Conservation (phyloP, 352 stramenopile species). For the Pythium sp. region DNA sequence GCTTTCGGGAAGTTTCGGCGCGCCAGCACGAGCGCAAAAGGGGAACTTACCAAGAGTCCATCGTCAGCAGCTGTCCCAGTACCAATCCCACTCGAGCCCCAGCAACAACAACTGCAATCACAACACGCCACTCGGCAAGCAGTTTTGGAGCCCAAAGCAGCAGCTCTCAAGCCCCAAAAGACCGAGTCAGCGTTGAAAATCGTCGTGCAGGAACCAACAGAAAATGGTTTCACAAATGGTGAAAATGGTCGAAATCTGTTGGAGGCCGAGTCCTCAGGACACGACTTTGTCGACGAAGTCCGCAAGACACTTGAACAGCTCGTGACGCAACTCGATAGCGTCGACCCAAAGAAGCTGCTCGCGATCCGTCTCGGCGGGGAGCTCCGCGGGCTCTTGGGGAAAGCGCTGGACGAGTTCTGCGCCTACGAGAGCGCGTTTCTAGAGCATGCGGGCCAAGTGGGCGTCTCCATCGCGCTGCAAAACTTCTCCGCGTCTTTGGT, state of each 20-base stretch:
- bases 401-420: constrained; percentile 73
- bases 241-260: neutral
- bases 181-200: neutral
- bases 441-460: constrained; percentile 46
- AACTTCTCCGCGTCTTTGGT: constrained; percentile 68
- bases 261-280: neutral
- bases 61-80: neutral
- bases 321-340: constrained; percentile 49
- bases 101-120: neutral
- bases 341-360: constrained; percentile 61
- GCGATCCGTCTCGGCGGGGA: constrained; percentile 66
- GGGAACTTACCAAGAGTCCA: neutral
- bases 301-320: constrained; percentile 41
- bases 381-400: constrained; percentile 71
- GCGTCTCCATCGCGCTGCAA: constrained; percentile 66
- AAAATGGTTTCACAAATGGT: neutral
- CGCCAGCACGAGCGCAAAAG: constrained; percentile 22
- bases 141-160: neutral
- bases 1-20: constrained; percentile 55
- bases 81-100: neutral
- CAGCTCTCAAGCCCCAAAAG: neutral
- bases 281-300: constrained; percentile 39
- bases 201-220: neutral
- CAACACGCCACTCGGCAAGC: neutral
- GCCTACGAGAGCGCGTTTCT: constrained; percentile 62